Evolutionary conservation across 1,139 yeast genomes (phyloP).

Genomic region (Yamadazyma blattariae): DNA sequence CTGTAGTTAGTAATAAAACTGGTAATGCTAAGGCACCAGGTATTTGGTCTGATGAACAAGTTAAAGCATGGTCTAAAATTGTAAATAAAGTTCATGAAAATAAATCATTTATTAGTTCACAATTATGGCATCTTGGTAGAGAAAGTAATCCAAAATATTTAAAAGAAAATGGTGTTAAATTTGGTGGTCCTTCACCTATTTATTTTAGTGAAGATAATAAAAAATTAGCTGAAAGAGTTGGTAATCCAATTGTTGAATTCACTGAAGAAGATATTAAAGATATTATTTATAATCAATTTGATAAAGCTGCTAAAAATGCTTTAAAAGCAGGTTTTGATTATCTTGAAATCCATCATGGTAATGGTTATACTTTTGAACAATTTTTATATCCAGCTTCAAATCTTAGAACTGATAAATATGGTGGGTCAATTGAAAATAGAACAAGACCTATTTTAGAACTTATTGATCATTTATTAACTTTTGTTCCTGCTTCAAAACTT

Average conservation of each 20-base stretch:
- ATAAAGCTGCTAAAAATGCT: conserved; percentile 46
- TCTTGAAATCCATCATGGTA: conserved; percentile 66
- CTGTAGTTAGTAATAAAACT: conserved; percentile 28
- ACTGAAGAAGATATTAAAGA: conserved; percentile 45
- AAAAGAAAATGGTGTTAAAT: conserved; percentile 29
- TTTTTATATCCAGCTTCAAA: conserved; percentile 50
- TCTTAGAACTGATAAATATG: conserved; percentile 66
- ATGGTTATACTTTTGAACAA: conserved; percentile 67
- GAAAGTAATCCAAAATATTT: conserved; percentile 41
- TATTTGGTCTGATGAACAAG: conserved; percentile 46
- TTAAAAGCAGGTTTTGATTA: conserved; percentile 66
- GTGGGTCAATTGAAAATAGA: conserved; percentile 63
- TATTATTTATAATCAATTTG: conserved; percentile 32
- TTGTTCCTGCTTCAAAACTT: conserved; percentile 50
- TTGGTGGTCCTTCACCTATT: conserved; percentile 24
- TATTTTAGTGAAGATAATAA: conserved; percentile 21
- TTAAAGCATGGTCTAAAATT: conserved; percentile 48
- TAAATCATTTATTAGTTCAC: conserved; percentile 51
- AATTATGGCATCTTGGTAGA: conserved; percentile 64
- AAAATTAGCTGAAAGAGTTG: conserved; percentile 26
- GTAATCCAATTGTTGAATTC: conserved; percentile 36
- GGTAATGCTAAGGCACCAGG: conserved; percentile 52
- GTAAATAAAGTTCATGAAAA: conserved; percentile 51
- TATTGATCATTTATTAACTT: conserved; percentile 46
- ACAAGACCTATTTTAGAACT: conserved; percentile 56